Base-by-base conservation (phyloP, 805 yeast species). In the Blastobotrys americana region DNA sequence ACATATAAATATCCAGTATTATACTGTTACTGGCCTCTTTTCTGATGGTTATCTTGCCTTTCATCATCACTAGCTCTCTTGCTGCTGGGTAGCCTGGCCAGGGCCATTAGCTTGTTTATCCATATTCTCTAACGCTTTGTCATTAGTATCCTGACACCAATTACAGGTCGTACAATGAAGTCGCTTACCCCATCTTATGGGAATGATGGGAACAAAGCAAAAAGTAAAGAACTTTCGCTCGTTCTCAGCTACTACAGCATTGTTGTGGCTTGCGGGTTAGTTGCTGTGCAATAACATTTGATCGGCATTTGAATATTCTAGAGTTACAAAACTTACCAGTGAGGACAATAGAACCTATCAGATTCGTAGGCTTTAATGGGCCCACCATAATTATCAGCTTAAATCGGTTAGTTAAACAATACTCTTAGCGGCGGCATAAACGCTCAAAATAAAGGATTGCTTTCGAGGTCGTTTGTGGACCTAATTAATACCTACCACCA, bases 121-220 rank as follows among this genome's bases (percentile, higher is more conserved):
- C 57, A 55, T 54, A 37, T 50, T 52, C 37, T 50, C 46, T 16
- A 55, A 39, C 1, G 56, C 55, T 20, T 39, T 48, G 3, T 41
- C 51, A 21, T 41, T 53, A 13, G 50, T 55, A 13, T 31, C 40
- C 49, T 55, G 56, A 15, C 35, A 6, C 58, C 58, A 55, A 37
- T 47, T 44, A 34, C 59, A 55, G 8, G 53, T 54, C 13, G 54
- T 49, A 33, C 59, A 55, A 17, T 42, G 45, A 18, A 55, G 44
- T n/a, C 45, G 37, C 35, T 40, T 44, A 19, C 58, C 58, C 55
- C 55, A 59, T 33, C 44, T 42, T n/a, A 58, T 53, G 5, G 64
- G 64, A 13, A 60, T 51, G 15, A 60, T 23, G 4, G 64, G 64
- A 1, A 60, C 52, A 34, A 55, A 60, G 39, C 64, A 60, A 27